Conservation (phyloP, 805 yeast species). For the Myxozyma udenii region DNA sequence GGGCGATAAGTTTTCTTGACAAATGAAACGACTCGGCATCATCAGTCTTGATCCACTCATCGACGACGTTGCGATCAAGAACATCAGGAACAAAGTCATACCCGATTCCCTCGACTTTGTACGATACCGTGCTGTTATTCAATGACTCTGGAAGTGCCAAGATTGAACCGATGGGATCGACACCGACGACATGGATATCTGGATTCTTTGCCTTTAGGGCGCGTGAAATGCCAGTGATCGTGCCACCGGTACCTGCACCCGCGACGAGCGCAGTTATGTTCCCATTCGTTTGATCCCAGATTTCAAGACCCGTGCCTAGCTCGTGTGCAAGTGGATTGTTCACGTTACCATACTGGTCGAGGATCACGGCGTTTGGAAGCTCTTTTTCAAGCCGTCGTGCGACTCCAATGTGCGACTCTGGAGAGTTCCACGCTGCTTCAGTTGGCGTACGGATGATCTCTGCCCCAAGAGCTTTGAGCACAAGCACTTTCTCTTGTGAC, state of each 20-base stretch:
- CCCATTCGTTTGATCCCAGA: slow-evolving; percentile 75
- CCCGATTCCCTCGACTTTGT: slow-evolving; percentile 88
- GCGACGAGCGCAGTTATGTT: slow-evolving; percentile 73
- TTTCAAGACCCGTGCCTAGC: slow-evolving; percentile 79
- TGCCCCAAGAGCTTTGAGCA: slow-evolving; percentile 83
- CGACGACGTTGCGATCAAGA: slow-evolving; percentile 61
- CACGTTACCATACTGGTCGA: slow-evolving; percentile 76
- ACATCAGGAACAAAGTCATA: slow-evolving; percentile 86
- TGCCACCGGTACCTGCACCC: slow-evolving; percentile 95
- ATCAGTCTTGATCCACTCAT: slow-evolving; percentile 81
- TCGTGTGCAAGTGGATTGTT: slow-evolving; percentile 84
- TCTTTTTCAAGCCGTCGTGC: slow-evolving; percentile 76
- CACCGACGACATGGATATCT: slow-evolving; percentile 63
- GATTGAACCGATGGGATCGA: slow-evolving; percentile 85
- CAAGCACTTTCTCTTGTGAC: slow-evolving; percentile 88
- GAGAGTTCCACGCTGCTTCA: slow-evolving; percentile 90
- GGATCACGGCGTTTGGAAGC: slow-evolving; percentile 77
- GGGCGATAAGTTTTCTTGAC: slow-evolving; percentile 76
- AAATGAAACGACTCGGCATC: slow-evolving; percentile 74
- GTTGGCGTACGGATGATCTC: slow-evolving; percentile 89
- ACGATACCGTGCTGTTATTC: slow-evolving; percentile 55
- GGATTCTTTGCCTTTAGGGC: slow-evolving; percentile 71
- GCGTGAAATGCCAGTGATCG: slow-evolving; percentile 75
- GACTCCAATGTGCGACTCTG: slow-evolving; percentile 87
- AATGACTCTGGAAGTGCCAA: slow-evolving; percentile 74